Evolutionary conservation across 2,329 filamentous ascomycete species (phyloP).

Genomic region (Cryphonectria radicalis): DNA sequence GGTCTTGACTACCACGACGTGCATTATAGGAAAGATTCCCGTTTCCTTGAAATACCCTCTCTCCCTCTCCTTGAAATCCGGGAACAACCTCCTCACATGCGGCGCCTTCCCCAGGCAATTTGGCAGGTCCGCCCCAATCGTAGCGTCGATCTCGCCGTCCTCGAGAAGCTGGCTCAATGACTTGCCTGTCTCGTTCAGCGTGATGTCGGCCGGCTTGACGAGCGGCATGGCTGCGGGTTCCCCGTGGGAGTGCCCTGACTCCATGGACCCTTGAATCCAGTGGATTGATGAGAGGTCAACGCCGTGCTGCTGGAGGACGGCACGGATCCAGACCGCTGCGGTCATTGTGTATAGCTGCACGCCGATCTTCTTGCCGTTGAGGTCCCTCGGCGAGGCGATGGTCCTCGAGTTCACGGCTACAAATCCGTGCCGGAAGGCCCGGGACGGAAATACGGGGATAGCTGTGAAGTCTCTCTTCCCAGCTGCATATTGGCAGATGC

Average conservation of each 20-base stretch:
- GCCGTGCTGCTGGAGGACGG: conserved; percentile 39
- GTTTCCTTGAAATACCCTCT: conserved; percentile 36
- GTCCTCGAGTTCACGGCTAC: conserved; percentile 39
- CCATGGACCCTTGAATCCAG: conserved; percentile 42
- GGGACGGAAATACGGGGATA: conserved; percentile 39
- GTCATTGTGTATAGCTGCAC: conserved; percentile 45
- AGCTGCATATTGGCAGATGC: conserved; percentile 34
- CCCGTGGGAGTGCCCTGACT: conserved; percentile 36
- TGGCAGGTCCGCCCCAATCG: conserved; percentile 41
- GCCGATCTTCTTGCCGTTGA: conserved; percentile 41
- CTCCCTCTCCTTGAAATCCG: conserved; percentile 41
- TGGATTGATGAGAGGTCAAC: conserved; percentile 38
- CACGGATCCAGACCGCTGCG: conserved; percentile 43
- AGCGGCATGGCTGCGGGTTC: conserved; percentile 35
- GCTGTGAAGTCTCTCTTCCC: conserved; percentile 37
- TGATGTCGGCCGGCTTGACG: conserved; percentile 35
- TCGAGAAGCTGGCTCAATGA: conserved; percentile 40
- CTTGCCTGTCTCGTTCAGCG: conserved; percentile 35
- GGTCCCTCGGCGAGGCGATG: conserved; percentile 38
- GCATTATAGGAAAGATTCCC: conserved; percentile 23
- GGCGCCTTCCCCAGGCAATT: conserved; percentile 36
- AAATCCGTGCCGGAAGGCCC: conserved; percentile 40
- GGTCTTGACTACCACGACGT: conserved; percentile 26
- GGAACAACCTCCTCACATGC: conserved; percentile 40
- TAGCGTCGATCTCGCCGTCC: conserved; percentile 43